Base-by-base conservation (phyloP, 441 rosid species). In the Biscutella auriculata region DNA sequence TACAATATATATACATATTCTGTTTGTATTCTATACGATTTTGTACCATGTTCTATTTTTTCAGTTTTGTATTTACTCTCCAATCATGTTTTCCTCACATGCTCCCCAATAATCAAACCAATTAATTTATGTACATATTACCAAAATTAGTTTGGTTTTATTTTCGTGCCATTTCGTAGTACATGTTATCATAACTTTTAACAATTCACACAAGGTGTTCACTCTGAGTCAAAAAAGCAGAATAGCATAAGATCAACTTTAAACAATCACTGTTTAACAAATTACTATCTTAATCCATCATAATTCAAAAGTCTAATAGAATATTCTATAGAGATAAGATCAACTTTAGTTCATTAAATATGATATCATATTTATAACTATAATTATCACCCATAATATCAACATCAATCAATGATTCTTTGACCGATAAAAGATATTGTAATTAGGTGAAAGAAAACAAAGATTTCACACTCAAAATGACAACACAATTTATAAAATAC, bases 271-370 rank as follows among this genome's bases (percentile, higher is more conserved):
- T 48, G 52, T 59, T 59, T 66, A 36, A 59, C 53, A 19, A 52
- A 60, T 37, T 67, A 67, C 57, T 37, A 53, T 60, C 66, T 46
- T 56, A 46, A 67, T 67, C 71, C 23, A 16, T 46, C 56, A 8
- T 46, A 53, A 53, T 60, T 53, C 71, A 37, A 53, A 53, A 19
- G 62, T 67, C 61, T 30, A 60, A 46, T 46, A 60, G 62, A 67
- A 60, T 45, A 45, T 60, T 67, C 49, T 46, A 67, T 53, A 53
- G 56, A 16, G 71, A 60, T 53, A 67, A 47, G 52, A 60, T 67
- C 9, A 67, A 53, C 62, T 53, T 3, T 23, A 53, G 23, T 47
- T 30, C 57, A 67, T 60, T 30, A 53, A 39, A 67, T 26, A 61
- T 39, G 26, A 53, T 61, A 60, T 67, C 57, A 4, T 40, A 47